Base-by-base conservation (phyloP, 2,329 filamentous ascomycete species). In the Daldinia sp. region DNA sequence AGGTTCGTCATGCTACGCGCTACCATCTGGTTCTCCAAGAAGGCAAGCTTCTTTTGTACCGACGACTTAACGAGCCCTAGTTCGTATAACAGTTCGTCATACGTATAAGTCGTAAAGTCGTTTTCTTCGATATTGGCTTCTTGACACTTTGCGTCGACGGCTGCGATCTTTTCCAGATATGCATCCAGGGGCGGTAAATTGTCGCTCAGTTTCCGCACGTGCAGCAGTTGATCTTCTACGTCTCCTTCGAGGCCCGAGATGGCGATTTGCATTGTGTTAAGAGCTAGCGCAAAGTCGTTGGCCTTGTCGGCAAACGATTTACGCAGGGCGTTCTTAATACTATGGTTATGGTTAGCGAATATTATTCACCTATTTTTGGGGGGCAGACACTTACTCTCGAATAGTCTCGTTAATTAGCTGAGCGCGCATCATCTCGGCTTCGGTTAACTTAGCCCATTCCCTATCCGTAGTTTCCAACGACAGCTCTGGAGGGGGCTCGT, bases 51-150 rank as follows among this genome's bases (percentile, higher is more conserved):
- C 83, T 98, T 99, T 68, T 93, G 90, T 25, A 98, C 94, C 9
- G 92, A 95, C 27, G 91, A 90, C 75, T 93, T 94, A 59, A 98
- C 95, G 27, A 99, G 85, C 13, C 92, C 89, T 61, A 98, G 85
- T 79, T 99, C 95, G 79, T 99, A 99, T 63, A 89, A 88, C 39
- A 99, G 85, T 78, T 99, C 95, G 75, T 99, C 95, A 76, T 98
- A 95, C 8, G 94, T 97, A 79, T 98, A 98, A 7, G 94, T 98
- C n/a, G 95, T 99, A 77, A 95, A 98, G 80, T 99, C 95, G 77
- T 99, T 99, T 74, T 99, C 95, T 78, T 99, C 95, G 67, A 99
- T 97, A 76, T 99, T 98, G 65, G 95, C 95, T 80, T 98, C 94
- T 63, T 90, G 86, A 76, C 95, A 99, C 78, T 97, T 93, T 67